phyloP scores from a whole-genome alignment of 352 stramenopile species.

The Phytophthora multivora region DNA sequence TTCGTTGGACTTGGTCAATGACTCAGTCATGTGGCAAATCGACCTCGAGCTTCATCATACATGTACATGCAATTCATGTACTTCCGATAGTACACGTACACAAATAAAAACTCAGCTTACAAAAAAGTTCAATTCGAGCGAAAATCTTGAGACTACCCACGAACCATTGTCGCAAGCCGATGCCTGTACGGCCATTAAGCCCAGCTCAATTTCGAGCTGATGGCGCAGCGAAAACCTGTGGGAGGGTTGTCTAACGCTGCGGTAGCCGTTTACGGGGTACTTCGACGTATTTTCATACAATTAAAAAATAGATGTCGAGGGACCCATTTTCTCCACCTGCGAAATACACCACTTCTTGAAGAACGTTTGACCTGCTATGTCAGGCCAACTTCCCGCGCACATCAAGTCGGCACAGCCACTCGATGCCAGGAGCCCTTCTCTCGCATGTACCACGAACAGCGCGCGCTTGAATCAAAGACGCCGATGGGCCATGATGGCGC shows the following conservation, averaged over 20 bases:
- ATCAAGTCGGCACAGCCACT: conserved; percentile 3
- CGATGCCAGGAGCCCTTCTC: not conserved
- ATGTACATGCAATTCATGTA: too few relatives aligned
- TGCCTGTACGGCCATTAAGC: too few relatives aligned
- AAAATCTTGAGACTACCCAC: too few relatives aligned
- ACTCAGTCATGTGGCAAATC: too few relatives aligned
- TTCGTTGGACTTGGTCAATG: not conserved
- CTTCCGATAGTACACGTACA: too few relatives aligned
- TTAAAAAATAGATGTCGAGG: not conserved
- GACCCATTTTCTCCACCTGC: not conserved
- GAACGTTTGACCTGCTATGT: not conserved
- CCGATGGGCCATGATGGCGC: not conserved
- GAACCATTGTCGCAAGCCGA: not conserved
- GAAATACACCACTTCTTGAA: not conserved
- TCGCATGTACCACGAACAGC: conserved; percentile 18
- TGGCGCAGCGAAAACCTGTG: too few relatives aligned
- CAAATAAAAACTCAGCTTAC: too few relatives aligned
- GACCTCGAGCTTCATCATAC: too few relatives aligned
- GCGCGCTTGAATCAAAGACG: not conserved
- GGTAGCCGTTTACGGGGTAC: not conserved
- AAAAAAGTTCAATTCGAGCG: too few relatives aligned
- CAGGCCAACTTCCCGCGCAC: conserved; percentile 6
- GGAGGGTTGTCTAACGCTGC: too few relatives aligned
- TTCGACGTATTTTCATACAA: too few relatives aligned
- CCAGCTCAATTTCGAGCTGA: too few relatives aligned